Percentiles rank a stretch among this genome's conserved stretches.
Conservation (phyloP, 371 early-diverging fungal species). For the Mucor plumbeus region DNA sequence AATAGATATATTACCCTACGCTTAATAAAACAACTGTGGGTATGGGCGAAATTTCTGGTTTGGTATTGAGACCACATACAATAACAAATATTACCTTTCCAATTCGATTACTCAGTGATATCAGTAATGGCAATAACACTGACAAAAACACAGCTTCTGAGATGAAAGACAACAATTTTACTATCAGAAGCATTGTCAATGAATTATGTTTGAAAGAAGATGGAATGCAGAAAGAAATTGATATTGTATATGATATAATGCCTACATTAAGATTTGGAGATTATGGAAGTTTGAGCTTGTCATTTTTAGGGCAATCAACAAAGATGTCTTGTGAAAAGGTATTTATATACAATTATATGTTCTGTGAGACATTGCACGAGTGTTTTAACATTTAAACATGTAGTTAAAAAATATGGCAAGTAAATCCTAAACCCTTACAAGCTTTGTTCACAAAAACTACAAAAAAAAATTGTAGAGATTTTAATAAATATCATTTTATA, state of each 20-base stretch:
- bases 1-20: constrained; percentile 17
- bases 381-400: neutral
- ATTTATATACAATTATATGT: neutral
- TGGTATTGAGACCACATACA: constrained; percentile 11
- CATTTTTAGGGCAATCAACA: constrained; percentile 18
- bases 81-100: constrained; percentile 20
- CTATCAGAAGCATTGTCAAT: neutral
- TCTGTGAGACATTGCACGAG: no score
- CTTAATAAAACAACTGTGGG: constrained; percentile 18
- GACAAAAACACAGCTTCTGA: neutral
- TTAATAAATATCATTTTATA: no score
- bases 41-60: constrained; percentile 11
- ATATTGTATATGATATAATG: constrained; percentile 18
- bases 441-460: no score
- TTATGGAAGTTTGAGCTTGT: constrained; percentile 8
- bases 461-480: no score
- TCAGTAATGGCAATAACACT: neutral
- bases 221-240: constrained; percentile 1
- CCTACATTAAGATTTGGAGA: constrained; percentile 14
- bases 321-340: constrained; percentile 20
- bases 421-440: neutral
- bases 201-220: neutral
- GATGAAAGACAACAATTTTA: neutral
- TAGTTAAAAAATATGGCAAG: neutral
- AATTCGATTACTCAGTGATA: neutral